A percentile compares a stretch with the other conserved stretches of the same genome.
Conservation (phyloP, 176 grass and related monocot species). For the Phyllostachys edulis region DNA sequence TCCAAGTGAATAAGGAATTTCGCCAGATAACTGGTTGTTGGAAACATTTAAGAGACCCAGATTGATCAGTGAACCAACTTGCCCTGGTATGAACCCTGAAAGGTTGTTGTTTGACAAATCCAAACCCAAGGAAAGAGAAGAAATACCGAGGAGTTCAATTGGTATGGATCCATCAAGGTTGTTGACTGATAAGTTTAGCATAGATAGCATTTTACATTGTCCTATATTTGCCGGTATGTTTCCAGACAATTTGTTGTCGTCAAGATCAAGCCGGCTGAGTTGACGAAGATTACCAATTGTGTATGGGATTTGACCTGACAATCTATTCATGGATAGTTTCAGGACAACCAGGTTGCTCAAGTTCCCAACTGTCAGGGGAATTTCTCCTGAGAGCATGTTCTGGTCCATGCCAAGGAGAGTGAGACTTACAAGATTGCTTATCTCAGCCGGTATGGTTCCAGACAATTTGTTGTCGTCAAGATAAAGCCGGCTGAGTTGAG, state of each 20-base stretch:
- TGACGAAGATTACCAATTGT: slow-evolving; percentile 38
- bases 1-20: slow-evolving; percentile 4
- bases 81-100: neutral
- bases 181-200: slow-evolving; percentile 44
- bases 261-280: slow-evolving; percentile 38
- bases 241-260: slow-evolving; percentile 41
- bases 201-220: slow-evolving; percentile 2
- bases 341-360: slow-evolving; percentile 33
- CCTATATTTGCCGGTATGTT: slow-evolving; percentile 40
- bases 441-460: slow-evolving; percentile 36
- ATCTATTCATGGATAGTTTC: slow-evolving; percentile 38
- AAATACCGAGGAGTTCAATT: neutral
- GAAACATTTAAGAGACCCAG: neutral
- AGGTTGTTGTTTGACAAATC: slow-evolving; percentile 16
- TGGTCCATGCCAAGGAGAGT: slow-evolving; percentile 31
- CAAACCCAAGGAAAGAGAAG: slow-evolving; percentile 1
- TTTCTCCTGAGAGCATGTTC: slow-evolving; percentile 55
- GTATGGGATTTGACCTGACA: slow-evolving; percentile 50
- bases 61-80: slow-evolving; percentile 24
- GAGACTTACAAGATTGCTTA: slow-evolving; percentile 45
- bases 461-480: slow-evolving; percentile 38
- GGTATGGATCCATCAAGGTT: slow-evolving; percentile 36
- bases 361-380: slow-evolving; percentile 48
- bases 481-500: slow-evolving; percentile 30
- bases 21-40: slow-evolving; percentile 27